Evolutionary conservation across 2,329 filamentous ascomycete species (phyloP).

Genomic region (Didymella glomerata): DNA sequence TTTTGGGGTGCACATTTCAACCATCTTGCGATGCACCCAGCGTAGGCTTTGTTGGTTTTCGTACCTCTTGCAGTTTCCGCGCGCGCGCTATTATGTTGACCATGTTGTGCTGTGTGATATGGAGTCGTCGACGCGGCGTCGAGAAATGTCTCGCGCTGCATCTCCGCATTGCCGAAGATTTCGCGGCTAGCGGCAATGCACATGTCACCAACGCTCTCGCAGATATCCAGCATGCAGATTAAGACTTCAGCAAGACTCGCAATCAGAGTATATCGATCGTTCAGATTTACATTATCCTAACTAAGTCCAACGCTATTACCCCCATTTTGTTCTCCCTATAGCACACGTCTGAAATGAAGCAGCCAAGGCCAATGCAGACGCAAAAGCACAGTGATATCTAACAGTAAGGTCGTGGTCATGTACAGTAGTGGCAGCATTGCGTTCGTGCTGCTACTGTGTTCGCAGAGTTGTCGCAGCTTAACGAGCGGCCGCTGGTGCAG

Average conservation of each 20-base stretch:
- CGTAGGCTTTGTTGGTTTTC: slow-evolving; percentile 32
- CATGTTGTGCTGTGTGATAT: slow-evolving; percentile 51
- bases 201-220: not conserved
- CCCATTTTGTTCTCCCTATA: slow-evolving; percentile 3
- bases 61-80: slow-evolving; percentile 76
- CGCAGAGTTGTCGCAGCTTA: slow-evolving; percentile 8
- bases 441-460: slow-evolving; percentile 4
- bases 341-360: not conserved
- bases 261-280: not conserved
- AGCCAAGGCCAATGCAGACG: not conserved
- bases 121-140: not conserved
- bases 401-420: not conserved
- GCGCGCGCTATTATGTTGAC: slow-evolving; percentile 71
- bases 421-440: not conserved
- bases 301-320: slow-evolving; percentile 3
- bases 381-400: slow-evolving; percentile 11
- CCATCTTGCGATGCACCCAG: not conserved
- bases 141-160: slow-evolving; percentile 18
- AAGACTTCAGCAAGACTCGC: not conserved
- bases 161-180: slow-evolving; percentile 16
- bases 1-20: not conserved
- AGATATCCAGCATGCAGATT: not conserved
- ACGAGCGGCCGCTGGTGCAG: slow-evolving; percentile 24
- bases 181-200: slow-evolving; percentile 5
- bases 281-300: slow-evolving; percentile 4